phyloP scores from a whole-genome alignment of 225 moss, liverwort and hornwort genomes.

The Thuidium tamariscinum region DNA sequence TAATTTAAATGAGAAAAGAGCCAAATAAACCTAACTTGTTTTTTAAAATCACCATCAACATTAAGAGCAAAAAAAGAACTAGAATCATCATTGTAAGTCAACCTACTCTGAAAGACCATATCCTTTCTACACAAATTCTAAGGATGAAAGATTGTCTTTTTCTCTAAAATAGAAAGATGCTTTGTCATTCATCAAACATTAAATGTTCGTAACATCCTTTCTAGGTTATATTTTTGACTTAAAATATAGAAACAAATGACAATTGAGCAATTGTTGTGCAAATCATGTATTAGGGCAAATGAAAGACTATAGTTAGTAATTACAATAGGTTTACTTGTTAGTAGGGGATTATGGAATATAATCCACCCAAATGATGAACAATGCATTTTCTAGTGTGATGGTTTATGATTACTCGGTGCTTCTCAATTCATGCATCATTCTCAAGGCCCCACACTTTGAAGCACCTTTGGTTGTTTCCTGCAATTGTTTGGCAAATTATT shows the following conservation, averaged over 20 bases:
- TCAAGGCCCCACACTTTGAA: rapidly evolving
- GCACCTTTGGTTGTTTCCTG: rapidly evolving
- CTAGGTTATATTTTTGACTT: no score
- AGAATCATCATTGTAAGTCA: no score
- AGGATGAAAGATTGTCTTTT: no score
- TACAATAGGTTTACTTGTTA: rapidly evolving
- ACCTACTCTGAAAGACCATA: no score
- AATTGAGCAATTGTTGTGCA: background rate
- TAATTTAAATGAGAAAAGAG: no score
- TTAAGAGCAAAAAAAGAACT: no score
- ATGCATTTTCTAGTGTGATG: rapidly evolving
- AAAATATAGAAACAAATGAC: background rate
- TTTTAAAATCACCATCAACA: no score
- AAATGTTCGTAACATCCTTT: no score
- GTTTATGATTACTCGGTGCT: background rate
- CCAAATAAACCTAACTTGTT: no score
- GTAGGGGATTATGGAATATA: background rate
- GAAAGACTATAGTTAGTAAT: rapidly evolving
- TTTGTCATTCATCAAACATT: no score
- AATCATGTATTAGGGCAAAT: rapidly evolving
- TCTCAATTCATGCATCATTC: background rate
- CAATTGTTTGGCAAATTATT: rapidly evolving
- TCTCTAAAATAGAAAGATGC: no score
- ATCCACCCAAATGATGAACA: rapidly evolving
- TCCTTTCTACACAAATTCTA: no score